These are phyloP conservation scores for Hanseniaspora lindneri DNA, from an alignment of 805 yeast species.

Conservation along the genomic window DNA sequence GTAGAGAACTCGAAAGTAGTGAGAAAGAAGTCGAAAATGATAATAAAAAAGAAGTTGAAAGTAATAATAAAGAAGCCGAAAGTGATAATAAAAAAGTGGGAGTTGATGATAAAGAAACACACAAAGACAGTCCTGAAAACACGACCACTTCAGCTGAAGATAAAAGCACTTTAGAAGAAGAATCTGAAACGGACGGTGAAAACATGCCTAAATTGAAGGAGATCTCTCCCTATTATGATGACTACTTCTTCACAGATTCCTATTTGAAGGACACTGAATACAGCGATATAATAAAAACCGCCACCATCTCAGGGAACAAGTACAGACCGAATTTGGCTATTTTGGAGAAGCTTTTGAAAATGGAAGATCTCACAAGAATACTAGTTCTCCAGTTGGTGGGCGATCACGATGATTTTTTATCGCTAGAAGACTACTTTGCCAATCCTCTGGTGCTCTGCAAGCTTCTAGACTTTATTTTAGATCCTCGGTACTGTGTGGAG, in stretches of 20 bases:
- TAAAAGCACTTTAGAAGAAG: not conserved
- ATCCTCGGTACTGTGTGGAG: constrained; percentile 21
- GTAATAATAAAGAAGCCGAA: not conserved
- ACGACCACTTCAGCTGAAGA: not conserved
- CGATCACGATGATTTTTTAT: constrained; percentile 21
- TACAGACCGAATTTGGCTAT: constrained; percentile 34
- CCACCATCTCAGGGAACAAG: constrained; percentile 3
- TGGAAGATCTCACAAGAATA: constrained; percentile 63
- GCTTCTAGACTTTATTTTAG: constrained; percentile 54
- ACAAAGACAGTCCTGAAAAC: too few species aligned
- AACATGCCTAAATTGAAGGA: not conserved
- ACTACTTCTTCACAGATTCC: not conserved
- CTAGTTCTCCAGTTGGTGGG: constrained; percentile 31
- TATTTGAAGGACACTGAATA: constrained; percentile 5
- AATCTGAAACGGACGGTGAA: not conserved
- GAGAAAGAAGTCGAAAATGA: constrained; percentile 1
- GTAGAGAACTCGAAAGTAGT: constrained; percentile 1
- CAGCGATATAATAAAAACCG: not conserved
- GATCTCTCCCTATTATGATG: constrained; percentile 1
- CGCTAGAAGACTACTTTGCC: constrained; percentile 65
- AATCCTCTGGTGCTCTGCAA: constrained; percentile 62
- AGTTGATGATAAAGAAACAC: not conserved
- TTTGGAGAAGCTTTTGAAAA: constrained; percentile 55
- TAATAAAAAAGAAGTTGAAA: not conserved
- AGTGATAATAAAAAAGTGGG: constrained; percentile 8